A percentile compares a stretch with the other conserved stretches of the same genome.
Conservation (phyloP, 202 grass and related monocot species). For the Zoysia matrella region DNA sequence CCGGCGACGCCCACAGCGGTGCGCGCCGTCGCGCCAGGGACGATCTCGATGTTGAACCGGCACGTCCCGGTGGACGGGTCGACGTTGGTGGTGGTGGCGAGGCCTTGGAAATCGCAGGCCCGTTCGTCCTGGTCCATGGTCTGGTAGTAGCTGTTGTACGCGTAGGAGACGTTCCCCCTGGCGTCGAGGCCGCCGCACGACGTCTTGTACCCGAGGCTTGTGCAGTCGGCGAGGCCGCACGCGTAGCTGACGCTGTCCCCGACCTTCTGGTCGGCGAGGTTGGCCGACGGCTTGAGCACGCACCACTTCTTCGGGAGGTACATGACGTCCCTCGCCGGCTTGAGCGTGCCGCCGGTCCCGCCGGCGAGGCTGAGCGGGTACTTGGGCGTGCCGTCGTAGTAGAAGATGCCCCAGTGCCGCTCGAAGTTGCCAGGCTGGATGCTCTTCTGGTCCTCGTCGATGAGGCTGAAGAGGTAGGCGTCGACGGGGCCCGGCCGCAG, state of each 20-base stretch:
- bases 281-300: slow-evolving; percentile 64
- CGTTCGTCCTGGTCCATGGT: slow-evolving; percentile 75
- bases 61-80: slow-evolving; percentile 65
- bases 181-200: slow-evolving; percentile 67
- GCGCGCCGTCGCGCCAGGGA: background rate
- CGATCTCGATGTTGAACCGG: slow-evolving; percentile 75
- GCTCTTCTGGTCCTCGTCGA: slow-evolving; percentile 92
- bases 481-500: slow-evolving; percentile 69
- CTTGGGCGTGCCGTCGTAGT: slow-evolving; percentile 84
- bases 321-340: slow-evolving; percentile 56
- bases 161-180: slow-evolving; percentile 89
- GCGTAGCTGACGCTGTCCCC: slow-evolving; percentile 76
- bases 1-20: background rate
- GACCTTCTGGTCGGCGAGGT: slow-evolving; percentile 56
- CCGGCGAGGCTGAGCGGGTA: slow-evolving; percentile 64
- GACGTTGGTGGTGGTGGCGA: slow-evolving; percentile 60
- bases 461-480: slow-evolving; percentile 86
- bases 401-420: slow-evolving; percentile 95
- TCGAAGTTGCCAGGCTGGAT: slow-evolving; percentile 92
- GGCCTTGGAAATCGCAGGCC: slow-evolving; percentile 70
- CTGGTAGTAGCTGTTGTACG: slow-evolving; percentile 92
- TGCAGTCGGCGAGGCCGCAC: slow-evolving; percentile 84
- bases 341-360: background rate
- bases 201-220: slow-evolving; percentile 90
- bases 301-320: slow-evolving; percentile 75